Conservation (phyloP, 2,329 filamentous ascomycete species). For the Trichoderma citrinoviride region DNA sequence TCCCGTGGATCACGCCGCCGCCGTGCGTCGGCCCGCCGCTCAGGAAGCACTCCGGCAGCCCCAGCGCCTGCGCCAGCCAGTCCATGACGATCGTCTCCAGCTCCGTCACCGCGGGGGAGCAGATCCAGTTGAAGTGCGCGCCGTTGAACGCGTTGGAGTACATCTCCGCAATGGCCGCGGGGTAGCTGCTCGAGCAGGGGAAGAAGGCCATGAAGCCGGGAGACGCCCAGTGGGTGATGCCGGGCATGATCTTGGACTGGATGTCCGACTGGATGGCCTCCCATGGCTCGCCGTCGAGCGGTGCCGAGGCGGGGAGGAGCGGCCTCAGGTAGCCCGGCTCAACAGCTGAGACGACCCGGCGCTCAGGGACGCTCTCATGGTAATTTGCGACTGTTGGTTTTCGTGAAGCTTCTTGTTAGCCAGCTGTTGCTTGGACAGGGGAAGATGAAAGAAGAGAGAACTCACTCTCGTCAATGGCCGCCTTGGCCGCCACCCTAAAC, state of each 20-base stretch:
- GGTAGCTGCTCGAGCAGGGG: conserved; percentile 76
- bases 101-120: conserved; percentile 87
- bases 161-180: conserved; percentile 85
- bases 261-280: conserved; percentile 78
- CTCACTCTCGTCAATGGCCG: conserved; percentile 79
- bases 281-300: conserved; percentile 69
- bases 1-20: conserved; percentile 93
- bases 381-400: conserved; percentile 68
- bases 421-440: neutral
- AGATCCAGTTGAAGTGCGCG: conserved; percentile 96
- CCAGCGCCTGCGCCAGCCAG: conserved; percentile 78
- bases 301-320: conserved; percentile 68
- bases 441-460: conserved; percentile 27
- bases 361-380: conserved; percentile 69
- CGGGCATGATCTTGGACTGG: conserved; percentile 81
- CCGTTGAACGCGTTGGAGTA: conserved; percentile 86
- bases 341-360: conserved; percentile 72
- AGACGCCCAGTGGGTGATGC: conserved; percentile 91
- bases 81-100: conserved; percentile 91
- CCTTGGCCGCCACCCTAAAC: conserved; percentile 73
- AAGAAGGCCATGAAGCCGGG: conserved; percentile 98
- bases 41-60: conserved; percentile 69
- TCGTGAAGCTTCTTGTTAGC: neutral
- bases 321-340: conserved; percentile 82
- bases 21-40: conserved; percentile 68